Evolutionary conservation across 306 rosid species (phyloP).

Genomic region (Elaeagnus macrophylla): DNA sequence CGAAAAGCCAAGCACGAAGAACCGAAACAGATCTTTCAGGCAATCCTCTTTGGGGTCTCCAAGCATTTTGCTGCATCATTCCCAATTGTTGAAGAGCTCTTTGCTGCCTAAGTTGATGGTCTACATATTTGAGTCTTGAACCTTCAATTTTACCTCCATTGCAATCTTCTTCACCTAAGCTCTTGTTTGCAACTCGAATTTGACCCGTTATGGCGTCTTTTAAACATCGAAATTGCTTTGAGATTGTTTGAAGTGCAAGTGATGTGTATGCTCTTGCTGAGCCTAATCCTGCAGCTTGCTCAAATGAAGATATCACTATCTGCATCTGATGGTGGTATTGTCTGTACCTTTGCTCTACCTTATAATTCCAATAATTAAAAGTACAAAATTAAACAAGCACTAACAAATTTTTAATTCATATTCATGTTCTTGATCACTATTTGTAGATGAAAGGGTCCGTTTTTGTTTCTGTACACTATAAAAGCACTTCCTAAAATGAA

Average conservation of each 20-base stretch:
- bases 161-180: constrained; percentile 85
- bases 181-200: constrained; percentile 59
- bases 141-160: constrained; percentile 66
- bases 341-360: constrained; percentile 95
- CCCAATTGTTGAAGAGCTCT: constrained; percentile 94
- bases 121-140: constrained; percentile 78
- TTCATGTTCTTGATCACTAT: too few relatives aligned
- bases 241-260: constrained; percentile 79
- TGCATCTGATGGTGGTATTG: constrained; percentile 92
- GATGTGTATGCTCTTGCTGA: constrained; percentile 86
- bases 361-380: constrained; percentile 1
- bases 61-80: constrained; percentile 97
- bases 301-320: constrained; percentile 65
- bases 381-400: neutral
- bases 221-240: constrained; percentile 84
- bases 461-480: too few relatives aligned
- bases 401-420: too few relatives aligned
- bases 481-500: too few relatives aligned
- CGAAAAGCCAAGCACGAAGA: constrained; percentile 98
- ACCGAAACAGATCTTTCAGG: constrained; percentile 96
- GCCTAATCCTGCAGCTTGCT: constrained; percentile 74
- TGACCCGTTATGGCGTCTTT: constrained; percentile 77
- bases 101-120: constrained; percentile 82
- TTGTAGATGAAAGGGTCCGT: too few relatives aligned
- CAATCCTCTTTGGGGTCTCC: constrained; percentile 98